Percentiles rank a stretch among this genome's conserved stretches.
phyloP scores from a whole-genome alignment of 306 rosid species.

The Parietaria judaica region DNA sequence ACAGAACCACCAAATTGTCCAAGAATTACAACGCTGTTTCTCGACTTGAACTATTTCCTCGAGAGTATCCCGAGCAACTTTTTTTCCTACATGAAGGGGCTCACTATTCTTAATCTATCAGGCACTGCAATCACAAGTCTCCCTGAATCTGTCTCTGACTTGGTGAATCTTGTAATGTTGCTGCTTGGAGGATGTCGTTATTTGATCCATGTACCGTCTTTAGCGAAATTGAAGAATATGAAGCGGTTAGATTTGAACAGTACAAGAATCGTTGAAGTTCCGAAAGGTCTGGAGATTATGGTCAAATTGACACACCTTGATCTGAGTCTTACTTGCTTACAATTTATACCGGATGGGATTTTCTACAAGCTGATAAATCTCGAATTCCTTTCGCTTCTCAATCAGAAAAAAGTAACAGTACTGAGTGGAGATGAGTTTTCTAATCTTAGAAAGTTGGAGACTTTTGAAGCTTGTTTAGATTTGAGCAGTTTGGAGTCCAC shows the following conservation, averaged over 20 bases:
- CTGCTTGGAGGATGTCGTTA: constrained; percentile 2
- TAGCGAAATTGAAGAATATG: constrained; percentile 1
- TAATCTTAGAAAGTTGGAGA: constrained; percentile 10
- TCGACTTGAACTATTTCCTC: neutral
- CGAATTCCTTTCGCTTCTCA: neutral
- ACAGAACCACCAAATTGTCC: constrained; percentile 15
- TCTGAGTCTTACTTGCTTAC: neutral
- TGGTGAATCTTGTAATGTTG: constrained; percentile 8
- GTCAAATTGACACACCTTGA: constrained; percentile 1
- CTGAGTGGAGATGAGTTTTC: constrained; percentile 6
- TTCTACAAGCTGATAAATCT: constrained; percentile 6
- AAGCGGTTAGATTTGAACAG: constrained; percentile 10
- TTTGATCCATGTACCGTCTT: constrained; percentile 10
- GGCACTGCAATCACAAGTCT: constrained; percentile 1
- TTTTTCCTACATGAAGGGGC: constrained; percentile 14
- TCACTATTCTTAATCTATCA: constrained; percentile 15
- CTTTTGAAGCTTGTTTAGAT: constrained; percentile 1
- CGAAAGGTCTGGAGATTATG: constrained; percentile 17
- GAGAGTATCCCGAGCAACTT: constrained; percentile 6
- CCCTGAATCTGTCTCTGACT: constrained; percentile 14
- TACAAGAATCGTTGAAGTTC: constrained; percentile 13
- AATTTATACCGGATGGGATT: neutral
- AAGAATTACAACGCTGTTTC: constrained; percentile 14
- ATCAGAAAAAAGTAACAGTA: neutral
- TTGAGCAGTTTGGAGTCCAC: neutral